Percentiles rank a stretch among this genome's conserved stretches.
Conservation (phyloP, 805 yeast genomes). For the Clavispora fructus region DNA sequence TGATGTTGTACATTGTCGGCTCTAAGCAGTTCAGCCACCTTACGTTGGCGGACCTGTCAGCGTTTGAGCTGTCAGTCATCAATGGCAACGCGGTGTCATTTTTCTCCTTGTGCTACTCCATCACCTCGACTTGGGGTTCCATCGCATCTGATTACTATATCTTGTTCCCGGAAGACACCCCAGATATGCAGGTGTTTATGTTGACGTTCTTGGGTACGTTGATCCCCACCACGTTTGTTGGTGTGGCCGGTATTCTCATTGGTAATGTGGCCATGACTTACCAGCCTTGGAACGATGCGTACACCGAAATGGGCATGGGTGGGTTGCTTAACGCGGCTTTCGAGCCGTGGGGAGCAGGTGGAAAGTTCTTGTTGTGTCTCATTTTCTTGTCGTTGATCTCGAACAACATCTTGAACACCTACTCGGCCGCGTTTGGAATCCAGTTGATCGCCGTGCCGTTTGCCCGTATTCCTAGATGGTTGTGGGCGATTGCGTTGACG, state of each 20-base stretch:
- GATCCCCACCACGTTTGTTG: slow-evolving; percentile 73
- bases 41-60: slow-evolving; percentile 17
- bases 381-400: slow-evolving; percentile 72
- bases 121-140: slow-evolving; percentile 87
- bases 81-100: slow-evolving; percentile 69
- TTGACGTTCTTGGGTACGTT: slow-evolving; percentile 64
- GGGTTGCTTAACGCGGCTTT: slow-evolving; percentile 66
- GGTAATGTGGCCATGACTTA: slow-evolving; percentile 61
- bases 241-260: slow-evolving; percentile 63
- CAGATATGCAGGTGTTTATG: slow-evolving; percentile 47
- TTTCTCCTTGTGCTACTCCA: slow-evolving; percentile 68
- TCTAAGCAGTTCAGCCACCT: slow-evolving; percentile 42
- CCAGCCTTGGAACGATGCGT: slow-evolving; percentile 53
- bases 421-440: slow-evolving; percentile 75
- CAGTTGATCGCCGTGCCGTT: slow-evolving; percentile 55
- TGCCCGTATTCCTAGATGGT: slow-evolving; percentile 71
- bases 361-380: slow-evolving; percentile 67
- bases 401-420: slow-evolving; percentile 75
- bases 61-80: slow-evolving; percentile 27
- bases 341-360: slow-evolving; percentile 69
- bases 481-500: slow-evolving; percentile 62
- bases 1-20: slow-evolving; percentile 60
- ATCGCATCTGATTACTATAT: slow-evolving; percentile 82
- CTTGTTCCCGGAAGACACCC: slow-evolving; percentile 67
- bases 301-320: slow-evolving; percentile 61